Evolutionary conservation across 495 filamentous ascomycete genomes (phyloP).

Genomic region (Lasiosphaeria hispida): DNA sequence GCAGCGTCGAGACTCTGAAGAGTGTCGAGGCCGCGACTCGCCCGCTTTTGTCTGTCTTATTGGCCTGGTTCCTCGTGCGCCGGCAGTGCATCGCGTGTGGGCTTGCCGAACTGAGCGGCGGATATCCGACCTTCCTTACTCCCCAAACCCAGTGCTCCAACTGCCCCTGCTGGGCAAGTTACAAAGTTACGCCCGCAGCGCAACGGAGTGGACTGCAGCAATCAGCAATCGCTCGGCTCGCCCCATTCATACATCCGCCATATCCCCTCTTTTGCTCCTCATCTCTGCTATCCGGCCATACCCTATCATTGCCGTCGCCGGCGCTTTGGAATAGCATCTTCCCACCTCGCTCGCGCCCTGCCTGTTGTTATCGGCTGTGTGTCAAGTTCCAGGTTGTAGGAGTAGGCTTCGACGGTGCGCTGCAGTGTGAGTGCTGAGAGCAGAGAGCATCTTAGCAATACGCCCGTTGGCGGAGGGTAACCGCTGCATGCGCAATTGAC

Average conservation of each 20-base stretch:
- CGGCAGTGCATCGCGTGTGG: conserved; percentile 7
- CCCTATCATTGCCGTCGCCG: conserved; percentile 6
- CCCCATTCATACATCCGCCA: conserved; percentile 27
- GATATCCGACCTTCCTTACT: conserved; percentile 4
- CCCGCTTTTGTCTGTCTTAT: background rate
- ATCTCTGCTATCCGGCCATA: background rate
- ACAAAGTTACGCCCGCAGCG: background rate
- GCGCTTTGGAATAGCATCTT: conserved; percentile 14
- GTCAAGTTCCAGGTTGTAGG: too few relatives aligned
- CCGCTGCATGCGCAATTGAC: conserved; percentile 14
- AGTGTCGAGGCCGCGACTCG: too few relatives aligned
- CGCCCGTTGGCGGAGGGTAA: too few relatives aligned
- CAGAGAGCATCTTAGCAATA: too few relatives aligned
- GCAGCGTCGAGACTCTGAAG: too few relatives aligned
- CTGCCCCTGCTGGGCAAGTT: background rate
- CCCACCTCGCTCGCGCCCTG: too few relatives aligned
- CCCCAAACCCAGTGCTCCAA: background rate
- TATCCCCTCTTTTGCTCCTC: conserved; percentile 11
- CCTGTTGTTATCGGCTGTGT: too few relatives aligned
- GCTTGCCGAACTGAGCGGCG: conserved; percentile 4
- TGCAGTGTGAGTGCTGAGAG: too few relatives aligned
- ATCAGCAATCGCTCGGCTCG: conserved; percentile 16
- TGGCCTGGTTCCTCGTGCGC: background rate
- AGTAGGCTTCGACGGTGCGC: too few relatives aligned
- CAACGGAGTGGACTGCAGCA: background rate